phyloP scores from a whole-genome alignment of 345 rosid genomes.

The Linum tenue region DNA sequence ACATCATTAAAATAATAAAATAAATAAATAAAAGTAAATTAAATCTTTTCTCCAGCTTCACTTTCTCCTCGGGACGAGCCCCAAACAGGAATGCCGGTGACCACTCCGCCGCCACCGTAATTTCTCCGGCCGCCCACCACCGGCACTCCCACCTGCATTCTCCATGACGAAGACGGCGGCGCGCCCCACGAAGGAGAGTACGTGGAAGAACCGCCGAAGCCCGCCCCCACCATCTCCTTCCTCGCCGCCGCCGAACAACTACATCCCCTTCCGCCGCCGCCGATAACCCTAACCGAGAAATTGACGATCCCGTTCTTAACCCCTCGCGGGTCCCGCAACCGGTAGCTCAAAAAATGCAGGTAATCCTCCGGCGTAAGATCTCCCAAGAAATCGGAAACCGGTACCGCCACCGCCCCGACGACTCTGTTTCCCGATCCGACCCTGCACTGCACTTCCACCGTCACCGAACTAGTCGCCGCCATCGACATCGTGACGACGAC shows the following conservation, averaged over 20 bases:
- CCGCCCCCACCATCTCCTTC: neutral
- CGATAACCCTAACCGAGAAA: constrained; percentile 18
- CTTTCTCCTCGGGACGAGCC: too few species aligned
- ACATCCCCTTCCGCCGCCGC: neutral
- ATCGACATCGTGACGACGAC: constrained; percentile 10
- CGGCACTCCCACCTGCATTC: neutral
- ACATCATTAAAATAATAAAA: too few species aligned
- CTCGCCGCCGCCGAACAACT: neutral
- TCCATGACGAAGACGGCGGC: neutral
- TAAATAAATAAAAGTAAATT: too few species aligned
- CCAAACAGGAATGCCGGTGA: too few species aligned
- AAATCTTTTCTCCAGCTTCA: too few species aligned
- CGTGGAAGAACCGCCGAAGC: neutral
- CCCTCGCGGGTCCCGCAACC: constrained; percentile 17
- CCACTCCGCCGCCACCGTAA: neutral
- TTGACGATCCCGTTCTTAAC: constrained; percentile 22
- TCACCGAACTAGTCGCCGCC: neutral
- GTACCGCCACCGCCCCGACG: constrained; percentile 15
- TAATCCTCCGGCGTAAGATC: constrained; percentile 16
- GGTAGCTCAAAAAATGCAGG: constrained; percentile 22
- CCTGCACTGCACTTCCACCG: constrained; percentile 16
- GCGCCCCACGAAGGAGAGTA: neutral
- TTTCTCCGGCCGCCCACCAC: neutral
- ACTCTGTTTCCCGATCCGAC: constrained; percentile 7
- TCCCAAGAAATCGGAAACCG: constrained; percentile 23